Conservation (phyloP, 202 grass and related monocot species). For the Brachypodium distachyon region DNA sequence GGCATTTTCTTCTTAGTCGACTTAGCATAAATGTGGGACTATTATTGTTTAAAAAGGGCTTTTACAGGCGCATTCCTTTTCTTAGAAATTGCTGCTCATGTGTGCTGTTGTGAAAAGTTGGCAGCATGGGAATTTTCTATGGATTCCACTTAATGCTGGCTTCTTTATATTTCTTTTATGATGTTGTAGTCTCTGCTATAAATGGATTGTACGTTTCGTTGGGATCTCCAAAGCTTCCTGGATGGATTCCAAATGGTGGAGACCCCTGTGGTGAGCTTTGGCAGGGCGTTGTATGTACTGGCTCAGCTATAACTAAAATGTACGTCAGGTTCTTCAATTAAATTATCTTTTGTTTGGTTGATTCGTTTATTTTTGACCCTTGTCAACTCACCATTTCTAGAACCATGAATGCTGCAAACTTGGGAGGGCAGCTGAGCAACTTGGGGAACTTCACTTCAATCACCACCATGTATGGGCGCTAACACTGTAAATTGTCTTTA, state of each 20-base stretch:
- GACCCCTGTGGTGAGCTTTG: conserved; percentile 71
- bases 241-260: conserved; percentile 70
- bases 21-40: neutral
- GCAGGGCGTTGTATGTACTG: conserved; percentile 78
- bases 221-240: conserved; percentile 74
- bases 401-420: conserved; percentile 77
- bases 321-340: conserved; percentile 29
- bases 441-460: conserved; percentile 81
- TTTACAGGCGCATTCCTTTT: neutral
- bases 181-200: conserved; percentile 64
- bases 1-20: neutral
- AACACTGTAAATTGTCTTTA: neutral
- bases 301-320: conserved; percentile 71
- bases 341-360: neutral
- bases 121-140: neutral
- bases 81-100: neutral
- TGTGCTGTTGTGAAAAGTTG: neutral
- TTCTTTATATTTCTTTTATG: conserved; percentile 2
- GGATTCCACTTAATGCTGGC: neutral
- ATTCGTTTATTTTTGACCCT: neutral
- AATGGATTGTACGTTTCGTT: conserved; percentile 61
- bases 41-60: neutral
- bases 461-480: conserved; percentile 53
- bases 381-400: conserved; percentile 38
- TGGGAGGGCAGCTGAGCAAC: conserved; percentile 70